Percentiles rank a stretch among this genome's conserved stretches.
phyloP scores from a whole-genome alignment of 2,329 filamentous ascomycete genomes.

The Diaporthe ilicicola region DNA sequence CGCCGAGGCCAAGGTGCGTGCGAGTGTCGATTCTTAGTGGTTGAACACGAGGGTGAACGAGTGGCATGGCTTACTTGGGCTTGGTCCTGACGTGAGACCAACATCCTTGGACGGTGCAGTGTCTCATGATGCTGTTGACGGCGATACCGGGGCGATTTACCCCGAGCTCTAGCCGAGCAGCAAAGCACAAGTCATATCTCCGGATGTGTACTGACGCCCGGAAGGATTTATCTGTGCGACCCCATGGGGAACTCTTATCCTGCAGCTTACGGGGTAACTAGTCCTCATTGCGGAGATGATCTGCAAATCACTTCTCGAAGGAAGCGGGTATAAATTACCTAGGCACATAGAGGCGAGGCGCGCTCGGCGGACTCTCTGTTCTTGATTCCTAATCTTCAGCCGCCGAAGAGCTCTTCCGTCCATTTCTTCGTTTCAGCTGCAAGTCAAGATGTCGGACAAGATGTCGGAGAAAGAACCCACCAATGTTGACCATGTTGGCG shows the following conservation, averaged over 20 bases:
- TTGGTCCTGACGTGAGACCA: constrained; percentile 5
- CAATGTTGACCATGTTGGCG: constrained; percentile 4
- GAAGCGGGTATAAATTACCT: not conserved
- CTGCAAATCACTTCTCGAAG: not conserved
- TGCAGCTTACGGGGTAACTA: constrained; percentile 6
- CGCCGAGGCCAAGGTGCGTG: not conserved
- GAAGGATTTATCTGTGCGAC: constrained; percentile 4
- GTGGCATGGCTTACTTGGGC: not conserved
- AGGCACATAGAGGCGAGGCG: not conserved
- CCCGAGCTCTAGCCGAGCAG: not conserved
- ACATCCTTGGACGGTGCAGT: not conserved
- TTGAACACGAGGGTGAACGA: not conserved
- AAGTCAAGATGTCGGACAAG: constrained; percentile 15
- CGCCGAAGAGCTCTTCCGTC: not conserved
- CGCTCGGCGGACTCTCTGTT: not conserved
- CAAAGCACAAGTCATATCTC: constrained; percentile 17
- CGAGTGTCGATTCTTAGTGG: not conserved
- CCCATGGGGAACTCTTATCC: constrained; percentile 7
- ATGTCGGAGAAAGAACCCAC: not conserved
- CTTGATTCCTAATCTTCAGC: not conserved
- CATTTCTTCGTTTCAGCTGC: not conserved
- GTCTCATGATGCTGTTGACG: not conserved
- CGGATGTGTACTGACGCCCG: not conserved
- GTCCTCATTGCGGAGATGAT: not conserved
- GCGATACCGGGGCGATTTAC: constrained; percentile 4